Evolutionary conservation across 495 filamentous ascomycete genomes (phyloP), one percentile per base, ranked within the genome.

Genomic region (Stereocaulon alpinum): DNA sequence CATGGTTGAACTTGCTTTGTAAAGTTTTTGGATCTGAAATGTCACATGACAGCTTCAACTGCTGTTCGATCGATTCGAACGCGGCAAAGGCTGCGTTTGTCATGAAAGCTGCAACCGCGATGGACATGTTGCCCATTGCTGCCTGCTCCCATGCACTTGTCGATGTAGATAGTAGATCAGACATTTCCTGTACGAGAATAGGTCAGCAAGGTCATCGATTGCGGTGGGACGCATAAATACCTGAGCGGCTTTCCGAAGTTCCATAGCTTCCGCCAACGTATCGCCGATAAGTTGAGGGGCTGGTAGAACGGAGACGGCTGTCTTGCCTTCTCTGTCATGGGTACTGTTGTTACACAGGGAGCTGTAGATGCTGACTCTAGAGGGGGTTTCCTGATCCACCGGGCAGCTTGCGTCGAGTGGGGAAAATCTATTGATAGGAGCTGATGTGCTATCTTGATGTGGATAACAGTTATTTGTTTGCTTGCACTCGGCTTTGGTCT

Each of bases 71-170:
- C 6, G 44, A 47, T 60, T 65, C 60, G 34, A 67, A 63, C 24
- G n/a, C 37, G 2, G 64, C 49, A 20, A 63, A 63, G 18, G 60
- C 48, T 17, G 58, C 60, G 40, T 63, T 58, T 1, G 67, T 63
- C 20, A 67, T 40, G 30, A 56, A n/a, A 18, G 59, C 51, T n/a
- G 62, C 67, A n/a, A 63, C 45, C 4, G 61, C 37, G 24, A 61
- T 18, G 1, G 54, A 47, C 14, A 52, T 55, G 14, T 62, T 47
- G 18, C 61, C 57, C 43, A 42, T 63, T 41, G 60, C 62, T 40
- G 55, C 62, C 55, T 67, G 53, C 41, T 67, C 44, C 65, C 67
- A 68, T 2, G 55, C 47, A 14, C 52, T 30, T 4, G 29, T 55
- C 4, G 59, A 48, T 22, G 37, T 41, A 11, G 15, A 10, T 10